Percentiles rank a stretch among this genome's conserved stretches.
Conservation (phyloP, 305 asterid genomes). For the Solanum hybrid region DNA sequence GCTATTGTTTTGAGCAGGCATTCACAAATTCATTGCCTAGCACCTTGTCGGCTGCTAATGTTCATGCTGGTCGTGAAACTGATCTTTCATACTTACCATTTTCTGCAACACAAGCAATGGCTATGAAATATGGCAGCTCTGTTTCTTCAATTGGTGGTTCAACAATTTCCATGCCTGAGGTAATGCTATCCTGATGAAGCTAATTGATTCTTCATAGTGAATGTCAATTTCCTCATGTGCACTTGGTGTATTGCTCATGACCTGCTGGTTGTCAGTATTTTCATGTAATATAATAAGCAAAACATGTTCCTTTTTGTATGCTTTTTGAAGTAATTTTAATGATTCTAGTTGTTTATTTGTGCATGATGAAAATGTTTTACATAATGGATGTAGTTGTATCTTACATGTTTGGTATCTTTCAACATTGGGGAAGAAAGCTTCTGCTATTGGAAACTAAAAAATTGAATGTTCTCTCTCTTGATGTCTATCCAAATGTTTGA, state of each 20-base stretch:
- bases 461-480: not conserved
- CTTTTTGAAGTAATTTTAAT: not conserved
- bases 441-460: not conserved
- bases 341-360: not conserved
- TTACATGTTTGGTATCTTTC: not conserved
- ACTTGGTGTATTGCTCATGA: not conserved
- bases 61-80: slow-evolving; percentile 57
- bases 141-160: slow-evolving; percentile 48
- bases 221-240: not conserved
- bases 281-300: not conserved
- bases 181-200: slow-evolving; percentile 8
- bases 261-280: not conserved
- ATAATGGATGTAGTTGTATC: not conserved
- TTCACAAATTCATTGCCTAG: slow-evolving; percentile 60
- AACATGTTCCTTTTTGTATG: not conserved
- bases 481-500: not conserved
- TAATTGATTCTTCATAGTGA: not conserved
- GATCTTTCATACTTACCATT: slow-evolving; percentile 73
- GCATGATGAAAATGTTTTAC: not conserved
- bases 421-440: not conserved
- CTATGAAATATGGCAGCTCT: slow-evolving; percentile 49
- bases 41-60: slow-evolving; percentile 47
- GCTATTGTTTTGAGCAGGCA: slow-evolving; percentile 30
- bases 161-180: slow-evolving; percentile 78
- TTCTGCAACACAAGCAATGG: slow-evolving; percentile 46